These are phyloP conservation scores for Colletotrichum siamense DNA, from an alignment of 2,329 filamentous ascomycete species.

Conservation along the genomic window DNA sequence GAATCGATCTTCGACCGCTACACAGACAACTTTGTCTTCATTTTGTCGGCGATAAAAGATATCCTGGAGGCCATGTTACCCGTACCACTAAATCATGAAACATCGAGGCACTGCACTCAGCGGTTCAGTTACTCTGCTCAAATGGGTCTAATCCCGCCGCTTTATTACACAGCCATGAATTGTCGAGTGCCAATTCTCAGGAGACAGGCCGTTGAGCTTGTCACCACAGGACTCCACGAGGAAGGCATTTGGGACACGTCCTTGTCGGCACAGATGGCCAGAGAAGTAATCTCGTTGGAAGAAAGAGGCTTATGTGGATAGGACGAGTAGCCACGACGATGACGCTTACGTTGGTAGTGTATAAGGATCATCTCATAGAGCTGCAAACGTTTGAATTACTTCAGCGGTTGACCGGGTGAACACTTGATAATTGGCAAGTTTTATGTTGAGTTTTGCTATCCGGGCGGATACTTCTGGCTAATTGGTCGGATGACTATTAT, in stretches of 20 bases:
- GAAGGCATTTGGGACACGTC: background rate
- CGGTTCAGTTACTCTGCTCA: background rate
- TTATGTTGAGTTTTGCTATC: background rate
- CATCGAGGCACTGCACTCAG: background rate
- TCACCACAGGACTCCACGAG: background rate
- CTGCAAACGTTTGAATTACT: background rate
- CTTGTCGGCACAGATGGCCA: background rate
- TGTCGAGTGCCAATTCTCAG: background rate
- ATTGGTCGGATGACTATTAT: no score
- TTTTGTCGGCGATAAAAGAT: background rate
- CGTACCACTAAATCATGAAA: accelerated
- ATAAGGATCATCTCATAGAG: accelerated
- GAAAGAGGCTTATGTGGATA: background rate
- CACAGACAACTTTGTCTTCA: background rate
- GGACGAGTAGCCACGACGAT: background rate
- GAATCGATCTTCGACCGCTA: background rate
- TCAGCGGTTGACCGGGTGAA: no score
- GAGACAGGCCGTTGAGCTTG: background rate
- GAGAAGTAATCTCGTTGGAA: background rate
- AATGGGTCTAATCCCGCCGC: background rate
- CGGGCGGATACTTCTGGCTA: no score
- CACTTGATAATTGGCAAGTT: no score
- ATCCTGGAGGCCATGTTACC: background rate
- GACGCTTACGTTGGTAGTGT: background rate
- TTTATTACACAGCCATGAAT: background rate